These are phyloP conservation scores for Globisporangium irregulare DNA, from an alignment of 352 stramenopile genomes.

Conservation along the genomic window DNA sequence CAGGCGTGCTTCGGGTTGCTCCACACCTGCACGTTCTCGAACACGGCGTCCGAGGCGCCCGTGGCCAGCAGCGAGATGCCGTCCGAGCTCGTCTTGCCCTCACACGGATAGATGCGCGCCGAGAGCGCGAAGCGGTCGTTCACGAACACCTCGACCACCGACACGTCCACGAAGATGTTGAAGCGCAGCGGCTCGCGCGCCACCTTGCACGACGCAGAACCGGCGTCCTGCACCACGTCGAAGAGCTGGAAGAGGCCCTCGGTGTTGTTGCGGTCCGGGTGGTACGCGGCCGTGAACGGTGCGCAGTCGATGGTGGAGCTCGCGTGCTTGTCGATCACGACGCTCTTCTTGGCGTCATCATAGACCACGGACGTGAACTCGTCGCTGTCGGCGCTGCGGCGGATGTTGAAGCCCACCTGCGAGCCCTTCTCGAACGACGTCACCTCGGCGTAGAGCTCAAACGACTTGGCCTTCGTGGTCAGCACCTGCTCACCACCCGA, in stretches of 20 bases:
- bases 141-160: constrained; percentile 68
- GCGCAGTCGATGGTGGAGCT: constrained; percentile 46
- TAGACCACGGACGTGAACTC: constrained; percentile 64
- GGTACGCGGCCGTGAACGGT: constrained; percentile 36
- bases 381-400: constrained; percentile 36
- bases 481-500: constrained; percentile 18
- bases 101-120: constrained; percentile 64
- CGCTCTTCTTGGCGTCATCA: constrained; percentile 54
- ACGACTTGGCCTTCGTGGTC: constrained; percentile 15
- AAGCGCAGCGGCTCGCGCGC: constrained; percentile 49
- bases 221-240: constrained; percentile 33
- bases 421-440: constrained; percentile 53
- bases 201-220: constrained; percentile 27
- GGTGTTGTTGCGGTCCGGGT: constrained; percentile 30
- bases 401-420: constrained; percentile 59
- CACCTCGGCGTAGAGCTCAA: constrained; percentile 39
- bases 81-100: constrained; percentile 39
- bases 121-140: constrained; percentile 67
- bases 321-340: constrained; percentile 54
- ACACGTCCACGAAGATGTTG: constrained; percentile 68
- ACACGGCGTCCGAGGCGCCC: constrained; percentile 29
- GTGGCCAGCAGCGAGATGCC: constrained; percentile 52
- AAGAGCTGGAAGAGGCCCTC: constrained; percentile 64
- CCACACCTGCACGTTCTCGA: constrained; percentile 66
- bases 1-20: constrained; percentile 62